phyloP scores from a whole-genome alignment of 331 rosid species.

The Stylosanthes scabra region DNA sequence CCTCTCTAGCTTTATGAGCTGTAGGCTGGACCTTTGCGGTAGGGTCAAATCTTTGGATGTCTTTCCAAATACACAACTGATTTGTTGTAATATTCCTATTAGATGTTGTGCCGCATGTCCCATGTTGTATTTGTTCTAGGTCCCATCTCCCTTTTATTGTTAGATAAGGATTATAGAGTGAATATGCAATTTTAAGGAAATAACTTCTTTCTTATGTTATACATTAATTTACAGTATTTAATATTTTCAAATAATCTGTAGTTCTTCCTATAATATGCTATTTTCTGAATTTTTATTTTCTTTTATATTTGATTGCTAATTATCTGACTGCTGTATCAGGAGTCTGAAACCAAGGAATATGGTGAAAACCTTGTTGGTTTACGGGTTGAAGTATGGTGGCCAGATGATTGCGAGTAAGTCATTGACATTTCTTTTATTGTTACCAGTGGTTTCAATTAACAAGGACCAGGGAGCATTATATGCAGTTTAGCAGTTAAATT shows the following conservation, averaged over 20 bases:
- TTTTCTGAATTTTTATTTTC: constrained; percentile 1
- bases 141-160: neutral
- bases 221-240: neutral
- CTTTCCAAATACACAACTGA: neutral
- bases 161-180: neutral
- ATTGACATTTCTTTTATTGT: constrained; percentile 11
- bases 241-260: neutral
- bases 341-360: constrained; percentile 48
- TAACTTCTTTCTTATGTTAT: neutral
- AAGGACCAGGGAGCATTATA: constrained; percentile 10
- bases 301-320: constrained; percentile 27
- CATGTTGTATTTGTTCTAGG: neutral
- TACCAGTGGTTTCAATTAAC: constrained; percentile 20
- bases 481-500: constrained; percentile 5
- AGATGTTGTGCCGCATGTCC: neutral
- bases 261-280: neutral
- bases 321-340: constrained; percentile 49
- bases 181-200: neutral
- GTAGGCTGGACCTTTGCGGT: neutral
- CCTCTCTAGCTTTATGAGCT: constrained; percentile 2
- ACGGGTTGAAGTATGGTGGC: constrained; percentile 91
- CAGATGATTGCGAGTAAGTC: constrained; percentile 77
- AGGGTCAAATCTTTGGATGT: neutral
- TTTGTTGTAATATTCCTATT: constrained; percentile 1
- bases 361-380: constrained; percentile 71